Evolutionary conservation across 2,329 filamentous ascomycete genomes (phyloP).

Genomic region (Arthrobotrys megalospora): DNA sequence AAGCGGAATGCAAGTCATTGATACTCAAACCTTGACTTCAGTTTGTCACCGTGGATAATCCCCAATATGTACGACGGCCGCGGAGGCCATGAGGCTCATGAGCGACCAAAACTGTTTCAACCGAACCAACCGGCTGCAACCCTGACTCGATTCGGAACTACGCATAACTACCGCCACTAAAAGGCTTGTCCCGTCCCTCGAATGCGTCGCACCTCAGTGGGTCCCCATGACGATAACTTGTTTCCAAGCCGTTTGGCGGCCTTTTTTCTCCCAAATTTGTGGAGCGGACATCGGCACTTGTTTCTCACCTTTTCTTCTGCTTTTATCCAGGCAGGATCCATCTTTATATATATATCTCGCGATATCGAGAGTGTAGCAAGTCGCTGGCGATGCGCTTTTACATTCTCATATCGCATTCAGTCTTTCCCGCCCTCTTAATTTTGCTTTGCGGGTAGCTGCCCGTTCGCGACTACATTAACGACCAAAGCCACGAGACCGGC

Average conservation of each 20-base stretch:
- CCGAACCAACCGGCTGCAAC: slow-evolving; percentile 18
- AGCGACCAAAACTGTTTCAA: slow-evolving; percentile 8
- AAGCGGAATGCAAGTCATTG: too few relatives aligned
- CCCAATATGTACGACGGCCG: background rate
- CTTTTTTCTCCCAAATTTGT: background rate
- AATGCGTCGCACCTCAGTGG: slow-evolving; percentile 16
- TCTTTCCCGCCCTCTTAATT: background rate
- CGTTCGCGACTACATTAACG: background rate
- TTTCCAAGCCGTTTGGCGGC: background rate
- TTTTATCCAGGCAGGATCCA: slow-evolving; percentile 17
- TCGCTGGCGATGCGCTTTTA: slow-evolving; percentile 33
- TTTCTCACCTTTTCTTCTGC: background rate
- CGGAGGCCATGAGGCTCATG: slow-evolving; percentile 15
- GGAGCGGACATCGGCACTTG: slow-evolving; percentile 9
- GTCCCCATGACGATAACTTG: slow-evolving; percentile 25
- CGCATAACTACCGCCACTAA: slow-evolving; percentile 34
- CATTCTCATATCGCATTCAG: background rate
- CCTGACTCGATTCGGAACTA: slow-evolving; percentile 20
- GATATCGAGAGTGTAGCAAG: slow-evolving; percentile 17
- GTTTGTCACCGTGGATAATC: background rate
- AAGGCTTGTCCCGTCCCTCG: slow-evolving; percentile 35
- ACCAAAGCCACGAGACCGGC: background rate
- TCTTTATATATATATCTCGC: slow-evolving; percentile 9
- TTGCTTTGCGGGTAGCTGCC: background rate
- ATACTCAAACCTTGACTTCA: too few relatives aligned